Base-by-base conservation (phyloP, 306 rosid species). In the Ceratonia siliqua region DNA sequence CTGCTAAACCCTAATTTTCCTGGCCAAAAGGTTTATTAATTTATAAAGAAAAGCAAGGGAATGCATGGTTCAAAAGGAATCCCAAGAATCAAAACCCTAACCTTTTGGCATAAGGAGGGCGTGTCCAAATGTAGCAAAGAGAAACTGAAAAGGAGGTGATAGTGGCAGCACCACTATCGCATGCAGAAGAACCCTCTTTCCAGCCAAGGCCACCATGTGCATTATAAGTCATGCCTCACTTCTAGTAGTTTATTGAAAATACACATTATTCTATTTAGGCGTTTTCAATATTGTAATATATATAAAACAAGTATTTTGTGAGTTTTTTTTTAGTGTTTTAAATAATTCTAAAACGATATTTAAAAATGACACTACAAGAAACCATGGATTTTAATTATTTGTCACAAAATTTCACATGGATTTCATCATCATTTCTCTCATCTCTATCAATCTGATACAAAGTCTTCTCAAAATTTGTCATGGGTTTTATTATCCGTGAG, bases 81-180 rank as follows among this genome's bases (percentile, higher is more conserved):
- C 73, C 43, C 61, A 78, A 77, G 41, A 56, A 77, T 76, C 50
- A 85, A 35, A 35, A 53, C 8, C 20, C 9, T 67, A 39, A 15
- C 1, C 39, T 3, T 45, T 63, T 38, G 56, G 45, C 13, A 25
- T 17, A 77, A 36, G 65, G 32, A 63, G 45, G 8, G 70, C 32
- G 52, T 56, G 54, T 24, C 54, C 55, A 39, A 49, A 22, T 32
- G 62, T 12, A 13, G 20, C n/a, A 8, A 43, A 5, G 27, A 24
- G 27, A 9, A 21, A 20, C 21, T 33, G 41, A 54, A 66, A 75
- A 68, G 52, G 45, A 18, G 22, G 42, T 36, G 76, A 30, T 80
- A 82, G 89, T 85, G 95, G 90, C 56, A 46, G 59, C 65, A 80
- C 42, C 96, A 90, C 89, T 57, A 68, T 27, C 75, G 59, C 72